Percentiles rank a stretch among this genome's conserved stretches.
Evolutionary conservation across 1,139 yeast genomes (phyloP).

Genomic region (Saccharomyces hybrid): DNA sequence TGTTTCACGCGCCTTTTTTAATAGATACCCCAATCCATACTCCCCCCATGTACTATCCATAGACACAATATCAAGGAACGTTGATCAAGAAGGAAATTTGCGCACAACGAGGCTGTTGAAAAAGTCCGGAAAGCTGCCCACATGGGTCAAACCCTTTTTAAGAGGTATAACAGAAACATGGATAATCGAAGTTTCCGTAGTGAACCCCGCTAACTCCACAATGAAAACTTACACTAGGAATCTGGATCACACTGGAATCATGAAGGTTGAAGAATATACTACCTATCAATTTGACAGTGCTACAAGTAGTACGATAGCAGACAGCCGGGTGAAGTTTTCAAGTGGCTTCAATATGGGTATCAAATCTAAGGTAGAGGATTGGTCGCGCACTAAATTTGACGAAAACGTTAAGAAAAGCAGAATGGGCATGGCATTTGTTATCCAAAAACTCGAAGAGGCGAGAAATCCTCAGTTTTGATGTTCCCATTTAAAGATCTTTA

Average conservation of each 20-base stretch:
- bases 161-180: conserved; percentile 70
- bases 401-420: conserved; percentile 62
- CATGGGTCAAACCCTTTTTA: conserved; percentile 69
- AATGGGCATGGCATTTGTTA: conserved; percentile 69
- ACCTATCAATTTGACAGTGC: conserved; percentile 38
- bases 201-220: conserved; percentile 52
- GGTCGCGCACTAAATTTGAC: conserved; percentile 69
- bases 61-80: conserved; percentile 46
- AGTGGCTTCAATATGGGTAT: conserved; percentile 54
- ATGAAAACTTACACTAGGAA: conserved; percentile 75
- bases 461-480: conserved; percentile 3
- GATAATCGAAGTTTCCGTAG: conserved; percentile 74
- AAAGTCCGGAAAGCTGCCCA: conserved; percentile 76
- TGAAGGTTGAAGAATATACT: conserved; percentile 74
- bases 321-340: conserved; percentile 56
- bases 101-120: conserved; percentile 68
- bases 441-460: conserved; percentile 47
- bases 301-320: conserved; percentile 19
- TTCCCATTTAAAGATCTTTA: background rate
- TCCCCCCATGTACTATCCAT: conserved; percentile 82
- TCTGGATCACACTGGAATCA: conserved; percentile 73
- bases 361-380: conserved; percentile 67
- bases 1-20: conserved; percentile 71
- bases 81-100: conserved; percentile 55
- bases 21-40: conserved; percentile 85